Conservation (phyloP, 345 rosid species). For the Citrus maxima region DNA sequence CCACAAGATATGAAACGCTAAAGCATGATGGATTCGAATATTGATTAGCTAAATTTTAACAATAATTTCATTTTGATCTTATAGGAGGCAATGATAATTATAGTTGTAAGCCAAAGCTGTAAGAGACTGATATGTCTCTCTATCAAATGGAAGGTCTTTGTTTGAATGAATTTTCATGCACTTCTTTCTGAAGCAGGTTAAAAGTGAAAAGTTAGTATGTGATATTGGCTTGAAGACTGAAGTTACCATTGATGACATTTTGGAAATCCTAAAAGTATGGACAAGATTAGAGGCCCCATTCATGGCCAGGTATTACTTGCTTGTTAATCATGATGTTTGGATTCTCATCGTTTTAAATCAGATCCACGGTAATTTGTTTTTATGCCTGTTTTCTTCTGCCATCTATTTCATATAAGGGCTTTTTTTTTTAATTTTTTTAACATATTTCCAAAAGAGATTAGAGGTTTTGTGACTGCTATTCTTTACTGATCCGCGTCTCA, state of each 20-base stretch:
- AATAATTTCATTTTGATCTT: background rate
- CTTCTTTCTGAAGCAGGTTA: conserved; percentile 50
- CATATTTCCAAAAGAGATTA: background rate
- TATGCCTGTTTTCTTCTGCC: background rate
- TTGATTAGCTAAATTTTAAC: background rate
- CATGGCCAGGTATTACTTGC: conserved; percentile 59
- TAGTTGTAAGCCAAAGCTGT: background rate
- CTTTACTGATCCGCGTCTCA: background rate
- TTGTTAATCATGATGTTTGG: background rate
- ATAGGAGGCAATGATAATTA: too few species aligned
- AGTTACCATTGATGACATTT: conserved; percentile 58
- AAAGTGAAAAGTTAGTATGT: conserved; percentile 50
- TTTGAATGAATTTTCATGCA: background rate
- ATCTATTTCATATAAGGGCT: background rate
- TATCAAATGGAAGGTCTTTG: background rate
- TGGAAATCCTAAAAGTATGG: conserved; percentile 57
- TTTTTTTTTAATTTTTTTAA: background rate
- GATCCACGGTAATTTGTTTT: background rate
- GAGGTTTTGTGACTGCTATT: background rate
- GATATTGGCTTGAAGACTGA: conserved; percentile 75
- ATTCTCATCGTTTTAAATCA: background rate
- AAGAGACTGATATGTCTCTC: background rate
- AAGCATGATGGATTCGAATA: background rate
- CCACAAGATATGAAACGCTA: background rate
- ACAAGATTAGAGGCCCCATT: conserved; percentile 46